Evolutionary conservation across 1,139 yeast species (phyloP), one percentile per base, ranked within the genome.

Genomic region (Sugiyamaella xylanicola): DNA sequence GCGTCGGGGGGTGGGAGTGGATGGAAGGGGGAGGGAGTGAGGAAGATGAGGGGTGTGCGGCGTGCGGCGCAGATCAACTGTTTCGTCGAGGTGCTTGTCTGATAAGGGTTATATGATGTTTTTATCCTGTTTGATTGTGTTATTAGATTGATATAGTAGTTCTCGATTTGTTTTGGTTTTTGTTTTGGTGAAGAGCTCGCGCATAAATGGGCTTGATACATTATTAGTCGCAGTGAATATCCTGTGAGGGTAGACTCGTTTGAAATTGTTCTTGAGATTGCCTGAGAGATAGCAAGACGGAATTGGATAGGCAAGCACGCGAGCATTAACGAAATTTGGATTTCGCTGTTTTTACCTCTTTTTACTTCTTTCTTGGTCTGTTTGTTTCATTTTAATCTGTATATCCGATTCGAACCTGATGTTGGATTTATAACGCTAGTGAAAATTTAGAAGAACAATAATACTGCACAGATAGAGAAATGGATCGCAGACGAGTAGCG

Each of bases 401-500:
- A 9, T 5, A 25, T 9, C 29, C 9, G 29, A 5, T 25, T 25
- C 13, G 37, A 32, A 32, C 15, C 37, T 8, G 37, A 32, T 32
- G 37, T 8, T 7, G 37, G 37, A 32, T 32, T 32, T n/a, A 32
- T 32, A n/a, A 8, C 13, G 13, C 8, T 4, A 32, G 4, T 8
- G 15, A n/a, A n/a, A 32, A 32, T 4, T n/a, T 32, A 4, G 19
- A 16, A 15, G 13, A 4, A 5, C 42, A 37, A n/a, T 7, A 19
- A 37, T 7, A 13, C 4, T 15, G 4, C 42, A 16, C 4, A 15
- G 7, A 37, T 16, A n/a, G 7, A 9, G 17, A 53, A 9, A 53
- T 53, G 55, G 55, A 53, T 47, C 44, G 46, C 36, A 44, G 48
- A 21, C 46, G 51, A 11, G 13, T 35, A 27, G 11, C 52, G 16